Evolutionary conservation across 1,284 basidiomycete genomes (phyloP).

Genomic region (Cutaneotrichosporon mucoides): DNA sequence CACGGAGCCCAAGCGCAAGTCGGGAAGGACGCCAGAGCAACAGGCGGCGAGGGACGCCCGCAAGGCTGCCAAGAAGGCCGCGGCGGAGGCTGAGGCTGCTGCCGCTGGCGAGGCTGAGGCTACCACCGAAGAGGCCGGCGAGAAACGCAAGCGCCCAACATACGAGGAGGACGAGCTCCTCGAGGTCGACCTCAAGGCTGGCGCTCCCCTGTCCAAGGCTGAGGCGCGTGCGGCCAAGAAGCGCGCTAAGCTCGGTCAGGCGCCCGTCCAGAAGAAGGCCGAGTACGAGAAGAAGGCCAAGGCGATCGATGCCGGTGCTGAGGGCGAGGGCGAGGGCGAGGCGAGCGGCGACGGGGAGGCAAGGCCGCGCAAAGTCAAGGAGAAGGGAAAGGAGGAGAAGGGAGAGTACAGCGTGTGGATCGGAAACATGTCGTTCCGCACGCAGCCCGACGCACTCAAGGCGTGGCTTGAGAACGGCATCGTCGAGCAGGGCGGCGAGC

Average conservation of each 20-base stretch:
- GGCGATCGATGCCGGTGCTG: constrained; percentile 39
- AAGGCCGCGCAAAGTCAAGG: constrained; percentile 7
- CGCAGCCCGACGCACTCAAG: constrained; percentile 66
- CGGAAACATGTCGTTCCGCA: constrained; percentile 90
- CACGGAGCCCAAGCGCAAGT: constrained; percentile 55
- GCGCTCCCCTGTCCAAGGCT: constrained; percentile 47
- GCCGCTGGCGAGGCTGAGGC: constrained; percentile 6
- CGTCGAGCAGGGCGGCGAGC: constrained; percentile 32
- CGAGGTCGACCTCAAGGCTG: constrained; percentile 46
- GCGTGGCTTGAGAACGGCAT: constrained; percentile 68
- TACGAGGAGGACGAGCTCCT: constrained; percentile 31
- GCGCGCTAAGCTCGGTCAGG: constrained; percentile 34
- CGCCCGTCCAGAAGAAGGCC: constrained; percentile 16
- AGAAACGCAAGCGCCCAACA: constrained; percentile 23
- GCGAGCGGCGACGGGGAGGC: constrained; percentile 54
- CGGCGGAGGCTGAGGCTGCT: not conserved
- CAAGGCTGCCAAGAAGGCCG: constrained; percentile 32
- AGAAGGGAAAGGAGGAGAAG: constrained; percentile 56
- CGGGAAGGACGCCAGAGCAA: constrained; percentile 39
- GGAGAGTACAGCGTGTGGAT: constrained; percentile 71
- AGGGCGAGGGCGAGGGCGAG: constrained; percentile 1
- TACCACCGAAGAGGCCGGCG: constrained; percentile 5
- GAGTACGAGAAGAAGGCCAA: constrained; percentile 21
- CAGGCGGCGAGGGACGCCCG: constrained; percentile 40
- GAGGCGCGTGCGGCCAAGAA: constrained; percentile 46